Conservation (phyloP, 371 early-diverging fungal genomes). For the Rhizopus microsporus region DNA sequence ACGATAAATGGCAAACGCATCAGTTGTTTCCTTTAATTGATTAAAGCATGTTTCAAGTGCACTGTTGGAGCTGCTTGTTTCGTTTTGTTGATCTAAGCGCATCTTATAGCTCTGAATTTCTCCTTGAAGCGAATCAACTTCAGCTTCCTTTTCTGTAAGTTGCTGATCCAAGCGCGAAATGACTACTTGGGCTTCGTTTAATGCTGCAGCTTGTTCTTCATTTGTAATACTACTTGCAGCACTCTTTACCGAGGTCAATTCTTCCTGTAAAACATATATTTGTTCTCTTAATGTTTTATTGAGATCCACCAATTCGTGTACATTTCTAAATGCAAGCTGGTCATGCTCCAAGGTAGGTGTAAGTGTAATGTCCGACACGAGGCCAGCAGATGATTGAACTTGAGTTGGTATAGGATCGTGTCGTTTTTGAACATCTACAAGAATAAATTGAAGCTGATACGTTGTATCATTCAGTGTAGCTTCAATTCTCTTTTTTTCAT, state of each 20-base stretch:
- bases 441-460: conserved; percentile 20
- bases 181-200: neutral
- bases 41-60: neutral
- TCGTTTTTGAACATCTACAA: conserved; percentile 15
- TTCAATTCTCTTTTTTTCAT: conserved; percentile 7
- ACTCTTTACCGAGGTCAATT: neutral
- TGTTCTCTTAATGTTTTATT: conserved; percentile 4
- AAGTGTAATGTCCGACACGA: neutral
- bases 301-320: conserved; percentile 14
- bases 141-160: neutral
- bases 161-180: neutral
- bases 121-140: neutral
- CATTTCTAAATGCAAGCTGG: conserved; percentile 16
- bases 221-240: neutral
- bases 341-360: conserved; percentile 4
- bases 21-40: neutral
- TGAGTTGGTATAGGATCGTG: conserved; percentile 13
- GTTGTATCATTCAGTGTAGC: conserved; percentile 19
- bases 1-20: conserved; percentile 3
- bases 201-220: neutral
- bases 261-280: neutral
- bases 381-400: neutral
- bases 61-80: neutral
- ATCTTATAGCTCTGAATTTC: neutral
- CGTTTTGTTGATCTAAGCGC: neutral